Evolutionary conservation across 805 yeast genomes (phyloP), one percentile per base, ranked within the genome.

Genomic region (Suhomyces pyralidae): DNA sequence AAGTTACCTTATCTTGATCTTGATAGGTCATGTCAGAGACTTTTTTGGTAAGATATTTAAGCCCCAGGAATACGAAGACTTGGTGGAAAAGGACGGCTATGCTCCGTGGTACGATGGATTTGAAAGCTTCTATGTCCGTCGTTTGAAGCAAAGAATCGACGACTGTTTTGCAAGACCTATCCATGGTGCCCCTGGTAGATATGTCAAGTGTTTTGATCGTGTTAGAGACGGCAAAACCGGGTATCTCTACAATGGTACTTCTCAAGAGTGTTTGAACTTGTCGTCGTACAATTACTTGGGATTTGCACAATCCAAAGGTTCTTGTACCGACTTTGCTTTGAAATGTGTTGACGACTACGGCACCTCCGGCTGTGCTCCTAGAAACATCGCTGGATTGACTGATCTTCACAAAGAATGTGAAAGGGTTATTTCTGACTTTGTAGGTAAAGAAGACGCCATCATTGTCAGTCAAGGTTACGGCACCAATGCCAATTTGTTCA

Each of bases 111-210:
- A 87, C 62, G 88, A 94, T 24, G 93, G 91, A 46, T 91, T 93
- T 67, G 99, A 94, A 70, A 84, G 89, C 57, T 96, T 94, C 68
- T 94, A 92, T 69, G 86, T 92, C 43, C 86, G 99, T 62, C 85
- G 98, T 63, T 81, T 94, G 78, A 92, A 94, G 68, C 82, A 81
- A 60, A 87, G 97, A 70, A 82, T 94, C 54, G 96, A 89, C 67
- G 98, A 93, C 71, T 90, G 97, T 70, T 94, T 94, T 69, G 90
- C 96, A 1, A 84, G 97, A 67, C 97, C 97, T 43, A 90, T 96
- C n/a, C 87, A 88, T 54, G 98, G 97, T 49, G 98, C 93, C 19
- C 98, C 99, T 1, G 99, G 99, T 25, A 83, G 99, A 68, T 86
- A 78, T 63, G 84, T 93, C 61, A 81, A 84, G 53, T 86, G 96